Evolutionary conservation across 2,329 filamentous ascomycete genomes (phyloP), one percentile per base, ranked within the genome.

Genomic region (Fusarium sp.): DNA sequence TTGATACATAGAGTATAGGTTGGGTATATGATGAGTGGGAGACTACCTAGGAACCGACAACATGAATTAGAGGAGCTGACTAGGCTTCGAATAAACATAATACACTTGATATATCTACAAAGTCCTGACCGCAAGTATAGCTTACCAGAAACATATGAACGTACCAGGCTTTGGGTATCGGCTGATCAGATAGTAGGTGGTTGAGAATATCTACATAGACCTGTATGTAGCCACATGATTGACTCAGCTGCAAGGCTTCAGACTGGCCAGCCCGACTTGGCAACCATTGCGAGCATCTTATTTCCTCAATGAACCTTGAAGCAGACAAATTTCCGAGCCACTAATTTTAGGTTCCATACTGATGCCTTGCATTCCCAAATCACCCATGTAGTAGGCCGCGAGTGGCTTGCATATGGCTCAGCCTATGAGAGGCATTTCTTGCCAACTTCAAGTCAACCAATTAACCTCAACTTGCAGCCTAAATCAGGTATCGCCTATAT

Each of bases 401-500:
- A 13, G 12, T 57, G 34, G 28, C 30, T 65, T 45, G 30, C 40
- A 46, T 37, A 34, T 28, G 10, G 11, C 47, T 30, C 47, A 51
- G 36, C 44, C 28, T 37, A 51, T 20, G 8, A 26, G 52, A 55
- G 52, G 52, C 40, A 58, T 59, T 65, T 64, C 45, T 52, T 36
- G 40, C 37, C 31, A 51, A 40, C 33, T 18, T 16, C 37, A 28
- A 37, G 28, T 45, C 45, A 34, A 49, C 60, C 62, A 67, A 65
- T 65, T 57, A 68, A 26, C 38, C 61, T 65, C 38, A 58, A 26
- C 53, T 60, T 60, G 62, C 18, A 67, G 56, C 63, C 64, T 67
- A 52, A 65, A 67, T 51, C 38, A 65, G 58, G 64, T 63, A 68
- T 34, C 51, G 16, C 31, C 41, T 30, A 64, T 65, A 65, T 46